Conservation (phyloP, 352 stramenopile species). For the Phytophthora colocasiae region DNA sequence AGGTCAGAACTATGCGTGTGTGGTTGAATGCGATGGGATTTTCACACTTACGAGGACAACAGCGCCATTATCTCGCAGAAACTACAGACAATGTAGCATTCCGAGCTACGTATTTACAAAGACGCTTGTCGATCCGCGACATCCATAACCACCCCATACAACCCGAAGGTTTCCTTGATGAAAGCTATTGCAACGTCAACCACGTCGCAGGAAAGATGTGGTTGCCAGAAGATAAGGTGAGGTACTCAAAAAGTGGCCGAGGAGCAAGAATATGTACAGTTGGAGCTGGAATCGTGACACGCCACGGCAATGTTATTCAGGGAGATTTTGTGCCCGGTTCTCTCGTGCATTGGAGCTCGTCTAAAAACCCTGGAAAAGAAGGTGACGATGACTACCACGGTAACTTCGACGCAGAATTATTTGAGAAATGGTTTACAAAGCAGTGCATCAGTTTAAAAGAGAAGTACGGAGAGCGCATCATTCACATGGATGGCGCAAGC, state of each 20-base stretch:
- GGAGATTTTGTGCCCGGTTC: background rate
- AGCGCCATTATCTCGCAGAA: conserved; percentile 11
- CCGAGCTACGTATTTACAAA: conserved; percentile 6
- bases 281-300: conserved; percentile 7
- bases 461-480: background rate
- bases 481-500: background rate
- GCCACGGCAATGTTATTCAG: background rate
- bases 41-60: background rate
- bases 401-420: background rate
- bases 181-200: conserved; percentile 34
- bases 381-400: background rate
- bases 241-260: conserved; percentile 5
- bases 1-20: background rate
- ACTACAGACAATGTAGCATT: conserved; percentile 3
- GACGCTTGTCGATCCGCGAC: background rate
- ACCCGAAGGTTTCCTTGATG: conserved; percentile 29
- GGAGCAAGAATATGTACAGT: conserved; percentile 10
- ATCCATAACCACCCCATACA: background rate
- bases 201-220: conserved; percentile 17
- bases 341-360: background rate
- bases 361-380: background rate
- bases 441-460: background rate
- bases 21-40: conserved; percentile 18
- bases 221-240: conserved; percentile 5
- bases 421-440: background rate